These are phyloP conservation scores for Physcia stellaris DNA, from an alignment of 495 filamentous ascomycete genomes.

Conservation along the genomic window DNA sequence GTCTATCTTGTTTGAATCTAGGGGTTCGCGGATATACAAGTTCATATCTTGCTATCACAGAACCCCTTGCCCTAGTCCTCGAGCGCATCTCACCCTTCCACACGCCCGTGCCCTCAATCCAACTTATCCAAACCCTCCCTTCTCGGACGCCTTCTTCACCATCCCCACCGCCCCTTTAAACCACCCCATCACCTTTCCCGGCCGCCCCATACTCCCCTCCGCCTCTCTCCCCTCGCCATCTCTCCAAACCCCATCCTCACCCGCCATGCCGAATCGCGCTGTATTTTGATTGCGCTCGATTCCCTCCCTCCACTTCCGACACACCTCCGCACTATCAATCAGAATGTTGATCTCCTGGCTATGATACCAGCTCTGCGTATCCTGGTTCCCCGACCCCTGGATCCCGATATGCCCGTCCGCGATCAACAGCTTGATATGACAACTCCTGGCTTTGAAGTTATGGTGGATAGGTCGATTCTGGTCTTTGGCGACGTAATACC, in stretches of 20 bases:
- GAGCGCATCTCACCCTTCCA: too few species aligned
- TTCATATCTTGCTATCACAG: too few species aligned
- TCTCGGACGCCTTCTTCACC: slow-evolving; percentile 7
- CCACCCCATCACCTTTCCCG: slow-evolving; percentile 1
- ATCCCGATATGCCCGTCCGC: slow-evolving; percentile 54
- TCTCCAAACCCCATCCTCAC: slow-evolving; percentile 44
- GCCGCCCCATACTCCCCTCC: slow-evolving; percentile 7
- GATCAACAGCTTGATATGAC: slow-evolving; percentile 66
- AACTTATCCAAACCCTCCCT: slow-evolving; percentile 6
- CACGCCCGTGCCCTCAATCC: too few species aligned
- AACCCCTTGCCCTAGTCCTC: too few species aligned
- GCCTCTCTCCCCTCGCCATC: slow-evolving; percentile 3
- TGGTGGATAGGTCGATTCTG: slow-evolving; percentile 51
- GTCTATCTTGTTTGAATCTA: too few species aligned
- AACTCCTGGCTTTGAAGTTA: slow-evolving; percentile 45
- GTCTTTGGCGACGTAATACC: slow-evolving; percentile 62
- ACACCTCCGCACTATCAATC: slow-evolving; percentile 47
- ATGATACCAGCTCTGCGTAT: slow-evolving; percentile 72
- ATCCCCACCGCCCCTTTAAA: slow-evolving; percentile 9
- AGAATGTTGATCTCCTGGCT: slow-evolving; percentile 64
- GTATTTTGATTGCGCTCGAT: slow-evolving; percentile 62
- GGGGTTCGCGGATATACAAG: too few species aligned
- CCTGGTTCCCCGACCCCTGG: slow-evolving; percentile 53
- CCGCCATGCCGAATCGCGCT: slow-evolving; percentile 42
- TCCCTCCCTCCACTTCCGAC: slow-evolving; percentile 45